Percentiles rank a stretch among this genome's conserved stretches.
Conservation (phyloP, 2,329 filamentous ascomycete species). For the Pseudogymnoascus sp. region DNA sequence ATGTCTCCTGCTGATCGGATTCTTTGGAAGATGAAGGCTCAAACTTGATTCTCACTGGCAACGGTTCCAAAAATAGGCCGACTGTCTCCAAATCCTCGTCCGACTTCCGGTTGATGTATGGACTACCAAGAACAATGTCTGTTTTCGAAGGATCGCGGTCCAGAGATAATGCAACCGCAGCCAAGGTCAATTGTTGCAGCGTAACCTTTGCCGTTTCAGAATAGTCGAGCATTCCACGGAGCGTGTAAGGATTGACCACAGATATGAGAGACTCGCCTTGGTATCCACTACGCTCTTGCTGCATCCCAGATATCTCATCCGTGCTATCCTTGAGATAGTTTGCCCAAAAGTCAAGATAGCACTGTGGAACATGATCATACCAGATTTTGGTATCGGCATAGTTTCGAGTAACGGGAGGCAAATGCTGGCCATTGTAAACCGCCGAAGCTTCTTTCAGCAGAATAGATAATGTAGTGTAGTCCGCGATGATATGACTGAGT, state of each 20-base stretch:
- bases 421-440: constrained; percentile 16
- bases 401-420: background rate
- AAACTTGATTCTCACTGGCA: constrained; percentile 23
- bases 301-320: no score
- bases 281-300: no score
- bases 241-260: no score
- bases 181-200: constrained; percentile 12
- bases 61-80: constrained; percentile 27
- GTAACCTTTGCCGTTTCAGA: constrained; percentile 2
- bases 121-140: constrained; percentile 25
- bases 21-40: constrained; percentile 9
- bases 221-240: background rate
- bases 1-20: background rate
- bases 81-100: constrained; percentile 21
- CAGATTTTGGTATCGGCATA: background rate
- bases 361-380: no score
- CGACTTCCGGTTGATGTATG: constrained; percentile 24
- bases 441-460: constrained; percentile 24
- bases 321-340: no score
- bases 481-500: constrained; percentile 29
- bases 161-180: constrained; percentile 10
- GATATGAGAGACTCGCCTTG: no score
- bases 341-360: no score
- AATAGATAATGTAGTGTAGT: constrained; percentile 26
- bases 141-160: background rate